Percentiles rank a stretch among this genome's conserved stretches.
Evolutionary conservation across 192 early-diverging fungal species (phyloP).

Genomic region (Linnemannia schmuckeri): DNA sequence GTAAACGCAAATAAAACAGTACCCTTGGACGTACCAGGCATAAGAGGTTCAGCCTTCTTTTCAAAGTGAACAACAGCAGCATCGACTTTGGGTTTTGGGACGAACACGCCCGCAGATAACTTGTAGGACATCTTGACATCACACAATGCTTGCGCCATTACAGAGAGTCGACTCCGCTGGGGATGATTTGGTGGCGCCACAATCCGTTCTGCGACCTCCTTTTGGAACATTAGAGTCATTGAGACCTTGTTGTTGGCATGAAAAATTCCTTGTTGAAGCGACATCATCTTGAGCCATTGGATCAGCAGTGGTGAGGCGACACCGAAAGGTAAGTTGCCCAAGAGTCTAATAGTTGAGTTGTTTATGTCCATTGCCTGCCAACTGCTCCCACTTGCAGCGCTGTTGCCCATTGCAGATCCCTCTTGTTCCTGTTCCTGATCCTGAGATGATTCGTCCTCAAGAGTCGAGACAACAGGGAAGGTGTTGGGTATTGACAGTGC

Average conservation of each 20-base stretch:
- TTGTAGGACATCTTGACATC: conserved; percentile 72
- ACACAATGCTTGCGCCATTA: conserved; percentile 80
- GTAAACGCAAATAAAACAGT: background rate
- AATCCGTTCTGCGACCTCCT: conserved; percentile 80
- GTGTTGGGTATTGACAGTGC: conserved; percentile 33
- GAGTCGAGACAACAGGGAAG: background rate
- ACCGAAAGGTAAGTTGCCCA: conserved; percentile 88
- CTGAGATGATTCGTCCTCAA: background rate
- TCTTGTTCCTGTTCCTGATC: background rate
- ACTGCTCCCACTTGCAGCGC: background rate
- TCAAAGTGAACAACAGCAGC: conserved; percentile 79
- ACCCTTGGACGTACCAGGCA: conserved; percentile 49
- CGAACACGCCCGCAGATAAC: conserved; percentile 74
- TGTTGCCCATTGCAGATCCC: background rate
- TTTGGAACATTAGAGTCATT: conserved; percentile 91
- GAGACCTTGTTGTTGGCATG: conserved; percentile 51
- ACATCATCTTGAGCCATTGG: conserved; percentile 78
- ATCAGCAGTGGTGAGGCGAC: conserved; percentile 78
- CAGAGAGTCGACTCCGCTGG: conserved; percentile 74
- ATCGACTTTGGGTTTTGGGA: conserved; percentile 83
- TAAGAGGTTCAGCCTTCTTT: conserved; percentile 60
- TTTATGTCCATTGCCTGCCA: conserved; percentile 11
- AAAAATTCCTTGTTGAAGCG: conserved; percentile 72
- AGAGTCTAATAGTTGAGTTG: conserved; percentile 64
- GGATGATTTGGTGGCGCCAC: conserved; percentile 64